phyloP scores from a whole-genome alignment of 129 eudicot species.

The Heracleum sosnowskyi region DNA sequence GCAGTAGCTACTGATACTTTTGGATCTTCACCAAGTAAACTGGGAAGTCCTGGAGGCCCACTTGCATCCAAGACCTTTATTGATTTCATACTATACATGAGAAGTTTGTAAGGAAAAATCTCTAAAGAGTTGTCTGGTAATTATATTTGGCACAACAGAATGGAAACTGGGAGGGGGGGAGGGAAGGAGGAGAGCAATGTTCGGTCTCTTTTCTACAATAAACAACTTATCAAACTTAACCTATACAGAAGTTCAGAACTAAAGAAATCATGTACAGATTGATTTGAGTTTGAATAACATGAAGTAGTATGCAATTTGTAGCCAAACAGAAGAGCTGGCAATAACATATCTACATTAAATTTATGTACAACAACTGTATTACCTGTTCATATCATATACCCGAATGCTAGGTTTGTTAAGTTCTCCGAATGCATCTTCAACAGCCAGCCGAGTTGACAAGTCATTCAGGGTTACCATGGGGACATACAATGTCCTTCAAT shows the following conservation, averaged over 20 bases:
- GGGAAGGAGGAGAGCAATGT: no score
- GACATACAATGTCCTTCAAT: conserved; percentile 66
- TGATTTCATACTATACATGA: conserved; percentile 52
- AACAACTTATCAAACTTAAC: neutral
- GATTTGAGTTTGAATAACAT: neutral
- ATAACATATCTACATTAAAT: neutral
- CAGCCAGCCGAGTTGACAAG: conserved; percentile 73
- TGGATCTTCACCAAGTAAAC: conserved; percentile 67
- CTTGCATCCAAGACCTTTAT: conserved; percentile 93
- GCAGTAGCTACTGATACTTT: conserved; percentile 54
- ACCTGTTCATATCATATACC: conserved; percentile 94
- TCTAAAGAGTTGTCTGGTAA: neutral
- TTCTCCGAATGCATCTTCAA: conserved; percentile 91
- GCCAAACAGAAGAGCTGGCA: neutral
- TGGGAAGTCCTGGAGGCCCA: conserved; percentile 98
- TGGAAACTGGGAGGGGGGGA: neutral
- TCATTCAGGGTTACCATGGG: conserved; percentile 92
- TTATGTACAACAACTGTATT: conserved; percentile 5
- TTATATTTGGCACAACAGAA: neutral
- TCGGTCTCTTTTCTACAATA: neutral
- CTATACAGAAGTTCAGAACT: neutral
- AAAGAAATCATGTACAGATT: neutral
- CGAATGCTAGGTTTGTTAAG: conserved; percentile 60
- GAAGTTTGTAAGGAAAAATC: neutral
- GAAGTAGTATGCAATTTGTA: neutral